These are phyloP conservation scores for Cercophora newfieldiana DNA, from an alignment of 495 filamentous ascomycete genomes.

Conservation along the genomic window DNA sequence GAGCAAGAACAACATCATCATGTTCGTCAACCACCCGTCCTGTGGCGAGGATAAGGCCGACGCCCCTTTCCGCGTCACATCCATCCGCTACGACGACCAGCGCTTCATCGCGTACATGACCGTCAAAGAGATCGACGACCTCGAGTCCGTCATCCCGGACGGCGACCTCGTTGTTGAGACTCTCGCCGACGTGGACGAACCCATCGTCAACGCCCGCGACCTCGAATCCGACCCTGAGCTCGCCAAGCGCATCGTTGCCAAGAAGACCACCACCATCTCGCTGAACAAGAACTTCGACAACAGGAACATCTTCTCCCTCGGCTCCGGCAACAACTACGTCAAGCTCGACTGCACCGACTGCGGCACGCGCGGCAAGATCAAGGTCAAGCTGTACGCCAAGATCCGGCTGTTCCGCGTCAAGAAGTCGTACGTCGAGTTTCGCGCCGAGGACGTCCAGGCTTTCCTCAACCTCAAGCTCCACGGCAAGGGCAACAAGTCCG, in stretches of 20 bases:
- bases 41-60: constrained; percentile 3
- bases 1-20: neutral
- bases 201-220: neutral
- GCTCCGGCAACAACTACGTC: neutral
- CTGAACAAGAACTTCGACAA: neutral
- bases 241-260: neutral
- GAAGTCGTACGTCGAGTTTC: constrained; percentile 6
- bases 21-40: constrained; percentile 3
- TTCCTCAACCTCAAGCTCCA: neutral
- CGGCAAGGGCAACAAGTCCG: neutral
- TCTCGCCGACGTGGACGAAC: neutral
- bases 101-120: neutral
- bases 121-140: neutral
- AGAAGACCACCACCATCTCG: neutral
- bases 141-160: constrained; percentile 5
- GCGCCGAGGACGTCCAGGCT: neutral
- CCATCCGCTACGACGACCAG: constrained; percentile 3
- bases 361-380: constrained; percentile 11
- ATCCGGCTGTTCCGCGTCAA: constrained; percentile 6
- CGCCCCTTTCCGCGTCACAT: constrained; percentile 1
- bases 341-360: constrained; percentile 11
- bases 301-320: constrained; percentile 3
- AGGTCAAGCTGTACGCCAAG: neutral
- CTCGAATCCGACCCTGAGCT: neutral
- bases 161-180: constrained; percentile 1